phyloP scores from a whole-genome alignment of 202 grass and related monocot species.

The Zoysia matrella region DNA sequence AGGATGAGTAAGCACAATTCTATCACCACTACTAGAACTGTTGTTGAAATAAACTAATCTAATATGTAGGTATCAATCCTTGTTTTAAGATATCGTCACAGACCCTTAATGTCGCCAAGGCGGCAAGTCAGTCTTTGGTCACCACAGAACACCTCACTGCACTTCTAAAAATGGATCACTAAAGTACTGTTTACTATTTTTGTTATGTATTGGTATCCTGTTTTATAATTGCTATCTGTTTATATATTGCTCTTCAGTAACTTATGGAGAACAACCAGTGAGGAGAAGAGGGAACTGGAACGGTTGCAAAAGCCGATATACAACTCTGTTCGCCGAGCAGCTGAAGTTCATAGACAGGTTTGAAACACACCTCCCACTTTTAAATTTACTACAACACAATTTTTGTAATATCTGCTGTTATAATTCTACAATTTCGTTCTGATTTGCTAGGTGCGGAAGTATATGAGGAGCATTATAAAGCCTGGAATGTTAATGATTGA shows the following conservation, averaged over 20 bases:
- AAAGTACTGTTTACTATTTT: conserved; percentile 17
- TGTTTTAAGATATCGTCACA: not conserved
- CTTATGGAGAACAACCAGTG: conserved; percentile 88
- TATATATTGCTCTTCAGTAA: conserved; percentile 61
- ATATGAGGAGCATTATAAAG: conserved; percentile 85
- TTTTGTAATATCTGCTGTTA: conserved; percentile 20
- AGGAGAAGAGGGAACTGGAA: conserved; percentile 95
- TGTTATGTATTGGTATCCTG: not conserved
- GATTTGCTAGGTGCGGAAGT: conserved; percentile 74
- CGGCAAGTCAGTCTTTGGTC: not conserved
- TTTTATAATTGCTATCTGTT: not conserved
- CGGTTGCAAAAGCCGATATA: conserved; percentile 87
- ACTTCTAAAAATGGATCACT: conserved; percentile 1
- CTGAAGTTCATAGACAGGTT: conserved; percentile 99
- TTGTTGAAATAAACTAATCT: not conserved
- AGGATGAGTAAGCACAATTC: conserved; percentile 78
- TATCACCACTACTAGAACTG: conserved; percentile 5
- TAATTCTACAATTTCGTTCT: conserved; percentile 37
- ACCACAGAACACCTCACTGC: not conserved
- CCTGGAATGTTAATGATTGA: conserved; percentile 84
- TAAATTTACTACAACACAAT: conserved; percentile 23
- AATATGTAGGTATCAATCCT: not conserved
- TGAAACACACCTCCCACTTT: not conserved
- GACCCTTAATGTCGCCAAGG: not conserved
- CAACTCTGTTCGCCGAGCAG: conserved; percentile 83